Conservation (phyloP, 2,329 filamentous ascomycete species). For the Alternaria sp. region DNA sequence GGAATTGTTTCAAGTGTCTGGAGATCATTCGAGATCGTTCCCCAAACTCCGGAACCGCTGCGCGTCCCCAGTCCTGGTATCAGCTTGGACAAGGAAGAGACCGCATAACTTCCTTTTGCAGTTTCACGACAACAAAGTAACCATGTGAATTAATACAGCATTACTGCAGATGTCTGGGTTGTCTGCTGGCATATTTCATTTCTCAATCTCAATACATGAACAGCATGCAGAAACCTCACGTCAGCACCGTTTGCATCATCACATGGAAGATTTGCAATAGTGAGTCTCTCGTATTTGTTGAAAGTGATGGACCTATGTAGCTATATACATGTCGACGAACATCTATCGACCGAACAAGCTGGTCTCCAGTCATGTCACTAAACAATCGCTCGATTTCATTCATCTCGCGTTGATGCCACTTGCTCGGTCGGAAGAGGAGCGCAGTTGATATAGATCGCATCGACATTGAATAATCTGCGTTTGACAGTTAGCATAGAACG, state of each 20-base stretch:
- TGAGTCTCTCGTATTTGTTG: too few species aligned
- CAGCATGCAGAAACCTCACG: neutral
- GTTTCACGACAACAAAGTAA: neutral
- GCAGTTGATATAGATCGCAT: neutral
- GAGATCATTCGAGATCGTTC: conserved; percentile 9
- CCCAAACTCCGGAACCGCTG: conserved; percentile 15
- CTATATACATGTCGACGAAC: neutral
- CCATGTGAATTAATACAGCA: neutral
- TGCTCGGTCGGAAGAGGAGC: neutral
- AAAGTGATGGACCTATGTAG: neutral
- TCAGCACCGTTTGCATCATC: too few species aligned
- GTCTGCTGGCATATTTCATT: neutral
- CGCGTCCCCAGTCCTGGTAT: neutral
- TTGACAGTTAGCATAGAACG: conserved; percentile 12
- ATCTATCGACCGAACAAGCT: neutral
- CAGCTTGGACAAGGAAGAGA: neutral
- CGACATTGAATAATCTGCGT: neutral
- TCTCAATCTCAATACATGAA: neutral
- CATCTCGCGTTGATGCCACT: neutral
- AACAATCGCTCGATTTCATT: neutral
- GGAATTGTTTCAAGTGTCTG: conserved; percentile 8
- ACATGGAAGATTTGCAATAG: too few species aligned
- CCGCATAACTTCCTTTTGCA: neutral
- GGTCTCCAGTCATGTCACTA: neutral
- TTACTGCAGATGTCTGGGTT: neutral